phyloP scores from a whole-genome alignment of 2,329 filamentous ascomycete species.

The Fusarium dimerum region DNA sequence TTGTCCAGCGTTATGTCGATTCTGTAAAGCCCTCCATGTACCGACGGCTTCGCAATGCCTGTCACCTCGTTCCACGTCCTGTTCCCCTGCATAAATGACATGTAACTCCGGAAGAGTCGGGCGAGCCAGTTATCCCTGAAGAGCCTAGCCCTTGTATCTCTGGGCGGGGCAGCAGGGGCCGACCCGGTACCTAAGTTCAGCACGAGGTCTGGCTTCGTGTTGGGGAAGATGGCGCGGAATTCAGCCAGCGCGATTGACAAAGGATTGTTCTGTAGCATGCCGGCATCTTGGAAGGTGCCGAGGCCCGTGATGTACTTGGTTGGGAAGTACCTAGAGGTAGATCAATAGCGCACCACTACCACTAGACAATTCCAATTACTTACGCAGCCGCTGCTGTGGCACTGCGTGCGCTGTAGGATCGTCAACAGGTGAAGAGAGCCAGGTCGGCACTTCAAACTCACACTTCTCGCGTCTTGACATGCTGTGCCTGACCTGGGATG shows the following conservation, averaged over 20 bases:
- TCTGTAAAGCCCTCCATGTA: constrained; percentile 1
- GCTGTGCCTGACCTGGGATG: background rate
- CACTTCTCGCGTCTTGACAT: constrained; percentile 1
- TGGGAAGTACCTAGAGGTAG: background rate
- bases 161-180: background rate
- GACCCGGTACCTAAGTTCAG: constrained; percentile 6
- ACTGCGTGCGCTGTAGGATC: background rate
- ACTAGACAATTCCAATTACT: background rate
- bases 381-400: constrained; percentile 3
- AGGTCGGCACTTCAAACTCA: background rate
- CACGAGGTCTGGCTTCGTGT: constrained; percentile 2
- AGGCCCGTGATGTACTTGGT: constrained; percentile 4
- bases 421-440: background rate
- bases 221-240: background rate
- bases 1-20: constrained; percentile 5
- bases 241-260: constrained; percentile 1
- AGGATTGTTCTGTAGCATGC: constrained; percentile 5
- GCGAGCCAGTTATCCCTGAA: constrained; percentile 1
- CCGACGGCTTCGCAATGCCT: background rate
- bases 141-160: background rate
- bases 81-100: constrained; percentile 3
- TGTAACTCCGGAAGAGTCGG: background rate
- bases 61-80: constrained; percentile 1
- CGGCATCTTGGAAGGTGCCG: constrained; percentile 5
- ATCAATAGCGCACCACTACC: no score